These are phyloP conservation scores for Cochlearia excelsa DNA, from an alignment of 345 rosid genomes.

Conservation along the genomic window DNA sequence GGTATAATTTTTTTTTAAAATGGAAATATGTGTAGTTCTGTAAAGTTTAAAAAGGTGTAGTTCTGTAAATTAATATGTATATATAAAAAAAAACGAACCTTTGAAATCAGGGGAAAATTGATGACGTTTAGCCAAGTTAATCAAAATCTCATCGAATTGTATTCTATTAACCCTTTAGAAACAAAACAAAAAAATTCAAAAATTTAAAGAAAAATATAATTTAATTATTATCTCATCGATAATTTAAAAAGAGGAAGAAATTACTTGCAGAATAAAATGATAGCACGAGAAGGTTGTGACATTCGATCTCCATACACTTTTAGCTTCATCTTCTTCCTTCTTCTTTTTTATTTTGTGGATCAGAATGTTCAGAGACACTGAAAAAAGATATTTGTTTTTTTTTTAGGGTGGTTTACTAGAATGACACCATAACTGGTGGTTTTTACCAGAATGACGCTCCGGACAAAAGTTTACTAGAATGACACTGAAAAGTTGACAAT, in stretches of 20 bases:
- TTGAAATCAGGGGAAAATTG: constrained; percentile 59
- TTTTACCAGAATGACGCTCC: no score
- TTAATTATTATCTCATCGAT: no score
- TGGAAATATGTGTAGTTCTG: no score
- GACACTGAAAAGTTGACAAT: no score
- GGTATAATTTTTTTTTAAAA: no score
- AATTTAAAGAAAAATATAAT: no score
- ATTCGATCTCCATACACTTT: constrained; percentile 67
- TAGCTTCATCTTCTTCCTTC: constrained; percentile 48
- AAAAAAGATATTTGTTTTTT: no score
- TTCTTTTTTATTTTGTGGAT: constrained; percentile 20
- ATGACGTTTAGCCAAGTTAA: constrained; percentile 48
- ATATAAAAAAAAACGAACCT: constrained; percentile 38
- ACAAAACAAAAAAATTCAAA: not conserved
- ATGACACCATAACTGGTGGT: no score
- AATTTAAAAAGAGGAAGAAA: not conserved
- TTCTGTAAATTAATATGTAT: no score
- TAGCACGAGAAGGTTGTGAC: constrained; percentile 84
- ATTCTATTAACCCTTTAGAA: constrained; percentile 55
- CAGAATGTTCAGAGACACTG: not conserved
- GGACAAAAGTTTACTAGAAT: no score
- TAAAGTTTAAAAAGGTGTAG: not conserved
- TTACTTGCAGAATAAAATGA: constrained; percentile 89
- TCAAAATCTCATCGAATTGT: constrained; percentile 68
- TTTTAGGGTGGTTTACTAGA: no score